Evolutionary conservation across 768 basidiomycete species (phyloP), one percentile per base, ranked within the genome.

Genomic region (Mrakia blollopis): DNA sequence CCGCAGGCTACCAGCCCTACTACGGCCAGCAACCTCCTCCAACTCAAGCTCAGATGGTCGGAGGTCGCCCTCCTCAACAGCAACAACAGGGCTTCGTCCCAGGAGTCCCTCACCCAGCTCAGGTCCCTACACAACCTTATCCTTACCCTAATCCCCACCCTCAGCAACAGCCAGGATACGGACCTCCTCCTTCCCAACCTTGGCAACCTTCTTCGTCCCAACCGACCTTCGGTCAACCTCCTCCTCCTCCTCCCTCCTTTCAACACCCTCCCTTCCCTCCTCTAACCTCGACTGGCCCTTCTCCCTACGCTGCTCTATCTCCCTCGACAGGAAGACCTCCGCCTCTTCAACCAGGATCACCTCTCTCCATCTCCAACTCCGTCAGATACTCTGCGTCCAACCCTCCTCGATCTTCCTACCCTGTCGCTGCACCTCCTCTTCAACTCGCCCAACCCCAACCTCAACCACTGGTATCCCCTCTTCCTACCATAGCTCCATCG

Each of bases 401-500:
- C 44, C 73, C 73, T n/a, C 73, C 73, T 23, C 28, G 16, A n/a
- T 74, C 73, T 6, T 74, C 73, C 5, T 74, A 67, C 62, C 44
- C 32, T 23, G 61, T 62, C 73, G 37, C 44, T 32, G 44, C 44
- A 16, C 63, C 14, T 18, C 44, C 30, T 18, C 41, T 25, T 32
- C 61, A 25, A 67, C 73, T 25, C 47, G 61, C 23, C 47, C 62
- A 50, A 10, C 73, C 47, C 11, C 37, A 60, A 14, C 39, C 61
- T 2, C 25, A 62, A 62, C 62, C 18, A 9, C 44, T 67, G 11
- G 30, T 18, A 21, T 28, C 37, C 21, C 44, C 39, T 25, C 28
- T 62, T 9, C 60, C 44, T 13, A 62, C 21, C 25, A 2, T 68
- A 16, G 39, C 65, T 13, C 37, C 65, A 1, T 21, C 21, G 28